Evolutionary conservation across 2,329 filamentous ascomycete genomes (phyloP), one percentile per base, ranked within the genome.

Genomic region (Seiridium cupressi): DNA sequence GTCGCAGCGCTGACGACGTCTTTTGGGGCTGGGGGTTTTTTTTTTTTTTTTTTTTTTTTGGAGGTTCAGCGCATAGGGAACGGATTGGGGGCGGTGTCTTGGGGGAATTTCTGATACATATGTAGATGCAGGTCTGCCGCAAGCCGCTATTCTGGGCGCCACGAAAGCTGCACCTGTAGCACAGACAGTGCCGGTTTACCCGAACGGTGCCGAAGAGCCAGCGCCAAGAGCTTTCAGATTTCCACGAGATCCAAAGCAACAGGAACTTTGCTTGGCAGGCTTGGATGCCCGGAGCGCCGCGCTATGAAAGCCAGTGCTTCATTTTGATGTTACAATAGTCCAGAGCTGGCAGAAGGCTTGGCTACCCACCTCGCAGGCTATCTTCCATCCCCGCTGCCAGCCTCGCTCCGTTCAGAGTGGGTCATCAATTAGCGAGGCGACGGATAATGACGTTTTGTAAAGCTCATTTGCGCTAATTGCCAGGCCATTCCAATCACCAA

Each of bases 271-370:
- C 31, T 26, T 26, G 35, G 26, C 18, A n/a, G 13, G 26, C 18
- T 32, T n/a, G 18, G 5, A 32, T 10, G 36, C 26, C 49, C 31
- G 10, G 13, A 18, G 40, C 51, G 51, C 51, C 51, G 31, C 51
- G 35, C 26, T 55, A 35, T 40, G 6, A 34, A 18, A 48, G 51
- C 35, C 51, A 18, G 51, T 35, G 51, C 51, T 55, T 55, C 38
- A 55, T 26, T 55, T 55, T 55, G 51, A 55, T 38, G 32, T 55
- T 55, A 11, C 44, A 18, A 18, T 35, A 38, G 51, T 55, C 38
- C 31, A 55, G 51, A 35, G 35, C 44, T 55, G 31, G 38, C 42
- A 55, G 11, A 42, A 44, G 35, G 35, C 51, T 55, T 55, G 51
- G 51, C 51, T 55, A 42, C 36, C 36, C 18, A 44, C 36, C 38